These are phyloP conservation scores for Aspergillus clavatus DNA, from an alignment of 2,329 filamentous ascomycete genomes.

Conservation along the genomic window DNA sequence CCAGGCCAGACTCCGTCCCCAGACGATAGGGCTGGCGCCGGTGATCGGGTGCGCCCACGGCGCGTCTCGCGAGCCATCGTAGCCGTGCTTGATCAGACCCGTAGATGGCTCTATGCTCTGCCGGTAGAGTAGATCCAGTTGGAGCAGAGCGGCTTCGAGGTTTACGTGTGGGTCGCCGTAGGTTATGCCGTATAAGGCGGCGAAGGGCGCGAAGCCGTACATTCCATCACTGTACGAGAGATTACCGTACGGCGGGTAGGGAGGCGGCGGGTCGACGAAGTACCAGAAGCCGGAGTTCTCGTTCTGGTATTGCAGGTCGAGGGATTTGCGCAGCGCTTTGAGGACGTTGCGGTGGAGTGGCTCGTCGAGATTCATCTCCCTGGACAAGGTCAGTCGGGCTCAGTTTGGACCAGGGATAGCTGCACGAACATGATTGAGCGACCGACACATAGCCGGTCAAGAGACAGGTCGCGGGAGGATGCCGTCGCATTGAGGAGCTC, in stretches of 20 bases:
- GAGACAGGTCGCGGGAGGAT: background rate
- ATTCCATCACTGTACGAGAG: background rate
- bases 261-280: background rate
- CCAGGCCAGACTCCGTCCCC: slow-evolving; percentile 1
- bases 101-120: background rate
- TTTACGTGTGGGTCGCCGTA: background rate
- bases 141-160: background rate
- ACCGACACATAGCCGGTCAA: background rate
- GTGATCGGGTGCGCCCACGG: background rate
- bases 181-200: background rate
- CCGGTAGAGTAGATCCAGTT: background rate
- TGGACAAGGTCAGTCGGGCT: background rate
- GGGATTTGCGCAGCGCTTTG: background rate
- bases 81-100: slow-evolving; percentile 1
- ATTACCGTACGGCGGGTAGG: background rate
- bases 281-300: background rate
- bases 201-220: slow-evolving; percentile 2
- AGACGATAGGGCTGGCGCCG: background rate
- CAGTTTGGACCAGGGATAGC: background rate
- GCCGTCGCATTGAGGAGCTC: background rate
- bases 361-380: background rate
- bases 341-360: background rate
- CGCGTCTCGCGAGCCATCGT: background rate
- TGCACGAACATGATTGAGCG: background rate
- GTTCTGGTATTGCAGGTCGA: background rate